Evolutionary conservation across 441 rosid species (phyloP), one percentile per base, ranked within the genome.

Genomic region (Jatropha podagrica): DNA sequence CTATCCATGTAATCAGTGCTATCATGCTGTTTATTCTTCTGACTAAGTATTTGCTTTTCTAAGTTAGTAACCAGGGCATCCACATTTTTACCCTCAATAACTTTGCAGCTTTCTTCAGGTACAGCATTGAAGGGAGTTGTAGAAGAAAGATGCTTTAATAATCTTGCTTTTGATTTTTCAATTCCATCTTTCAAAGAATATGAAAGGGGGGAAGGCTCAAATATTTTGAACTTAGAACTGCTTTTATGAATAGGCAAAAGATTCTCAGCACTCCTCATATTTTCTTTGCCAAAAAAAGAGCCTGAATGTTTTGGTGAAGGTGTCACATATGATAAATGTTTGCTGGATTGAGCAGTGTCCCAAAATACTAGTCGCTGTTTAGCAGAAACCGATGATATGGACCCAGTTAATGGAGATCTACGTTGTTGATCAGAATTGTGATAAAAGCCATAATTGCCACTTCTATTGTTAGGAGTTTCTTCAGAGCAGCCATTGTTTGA

Each of bases 301-400:
- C 79, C 83, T 52, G 85, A 72, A 38, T 74, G 85, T 81, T 81
- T 86, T 32, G 94, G 90, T 51, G 92, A 91, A 88, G 95, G 90
- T 79, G 95, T 89, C 54, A 76, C 84, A 77, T 79, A 75, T 56
- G 83, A 69, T 62, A 74, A 46, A 23, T 74, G 77, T 62, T 78
- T 80, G 13, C 79, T 75, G 73, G 87, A 78, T 54, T 79, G 77
- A 64, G 81, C 85, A 79, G 86, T 44, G 69, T 75, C 83, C 72
- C 77, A 41, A 81, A 69, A 80, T 68, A 77, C 79, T 66, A 85
- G 79, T 69, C 76, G 76, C 71, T 70, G 79, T 77, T 81, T 83
- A 67, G 78, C 78, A 76, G 86, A 77, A 69, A 86, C 77, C 7
- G 85, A 82, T 49, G 89, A 80, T 76, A 76, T 73, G 56, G 88